Base-by-base conservation (phyloP, 169 alveolate genomes). In the Eimeria sp. region DNA sequence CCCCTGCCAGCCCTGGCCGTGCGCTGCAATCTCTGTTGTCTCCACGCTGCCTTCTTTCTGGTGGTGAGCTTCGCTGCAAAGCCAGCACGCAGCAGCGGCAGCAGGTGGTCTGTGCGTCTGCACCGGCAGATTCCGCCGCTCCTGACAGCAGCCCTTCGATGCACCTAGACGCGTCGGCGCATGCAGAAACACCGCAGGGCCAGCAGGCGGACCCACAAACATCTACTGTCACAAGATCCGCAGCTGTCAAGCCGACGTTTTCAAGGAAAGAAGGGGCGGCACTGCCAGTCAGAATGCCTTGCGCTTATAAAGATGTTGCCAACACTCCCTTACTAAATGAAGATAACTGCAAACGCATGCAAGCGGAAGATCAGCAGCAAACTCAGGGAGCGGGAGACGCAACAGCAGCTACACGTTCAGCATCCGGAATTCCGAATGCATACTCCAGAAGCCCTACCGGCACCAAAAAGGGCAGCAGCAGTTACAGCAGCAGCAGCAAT, bases 31-130 rank as follows among this genome's bases (percentile, higher is more conserved):
- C 89, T 47, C 89, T 78, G 14, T 10, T 78, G 40, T 78, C 89
- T 51, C 89, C 89, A 18, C 89, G 89, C 89, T 78, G 89, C 45
- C 30, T 51, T 4, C 70, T 78, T 25, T 4, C 61, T 27, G 65
- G 40, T 18, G 65, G 43, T 51, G 57, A n/a, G 10, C 65, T 78
- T 40, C 54, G 54, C 54, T 30, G 54, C 84, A 11, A 40, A 73
- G 84, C 58, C 57, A 20, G 25, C 84, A 16, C 27, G 57, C 84
- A 73, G 84, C 84, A 73, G 84, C 84, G 40, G 84, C 58, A 73
- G 84, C 84, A 73, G 20, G 43, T 6, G 75, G 70, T 9, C 70
- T 0, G 30, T 61, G 70, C 43, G 6, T 34, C 43, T 25, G 75
- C 75, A 20, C 0, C 75, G 1, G 75, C 45, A 20, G 70, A 5